Base-by-base conservation (phyloP, 2,329 filamentous ascomycete species). In the Trichoderma sp. region DNA sequence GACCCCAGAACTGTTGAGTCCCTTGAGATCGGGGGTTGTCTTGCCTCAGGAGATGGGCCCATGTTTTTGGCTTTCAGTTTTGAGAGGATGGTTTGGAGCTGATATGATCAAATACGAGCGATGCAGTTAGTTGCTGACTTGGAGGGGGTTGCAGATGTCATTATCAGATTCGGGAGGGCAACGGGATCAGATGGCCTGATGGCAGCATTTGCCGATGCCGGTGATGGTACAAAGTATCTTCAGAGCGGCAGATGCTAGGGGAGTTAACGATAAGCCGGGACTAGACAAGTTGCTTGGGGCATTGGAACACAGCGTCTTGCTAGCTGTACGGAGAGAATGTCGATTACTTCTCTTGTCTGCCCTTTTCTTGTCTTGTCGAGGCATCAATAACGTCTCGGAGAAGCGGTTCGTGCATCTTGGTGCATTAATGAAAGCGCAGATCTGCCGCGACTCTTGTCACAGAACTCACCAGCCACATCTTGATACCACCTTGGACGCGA, bases 391-490 rank as follows among this genome's bases (percentile, higher is more conserved):
- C 3, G 28, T 2, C 19, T 19, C 17, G 10, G 9, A 39, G 30
- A 4, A 41, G 56, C 24, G 48, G 48, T 26, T n/a, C 2, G 28
- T 39, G 12, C 28, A 26, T 39, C 7, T n/a, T 7, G 19, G 24
- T 28, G 41, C 17, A 3, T 19, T 41, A 17, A 3, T 39, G 47
- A 26, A 21, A n/a, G 44, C 9, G 51, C 9, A 54, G 19, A 56
- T 56, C 39, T 26, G 19, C 24, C 12, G 9, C 19, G 47, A 15
- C 21, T 43, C 7, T 54, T 9, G 44, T 10, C 26, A 5, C 0
- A 24, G 28, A 60, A 60, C 26, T 19, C 57, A 15, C 34, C 14
- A 51, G 57, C 57, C 57, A 60, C 45, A 26, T 21, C 56, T 21
- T 17, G 28, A 34, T 48, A 44, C 34, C 21, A 51, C 50, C 45